phyloP scores from a whole-genome alignment of 1,284 basidiomycete genomes.

The Leccinum angustisporum region DNA sequence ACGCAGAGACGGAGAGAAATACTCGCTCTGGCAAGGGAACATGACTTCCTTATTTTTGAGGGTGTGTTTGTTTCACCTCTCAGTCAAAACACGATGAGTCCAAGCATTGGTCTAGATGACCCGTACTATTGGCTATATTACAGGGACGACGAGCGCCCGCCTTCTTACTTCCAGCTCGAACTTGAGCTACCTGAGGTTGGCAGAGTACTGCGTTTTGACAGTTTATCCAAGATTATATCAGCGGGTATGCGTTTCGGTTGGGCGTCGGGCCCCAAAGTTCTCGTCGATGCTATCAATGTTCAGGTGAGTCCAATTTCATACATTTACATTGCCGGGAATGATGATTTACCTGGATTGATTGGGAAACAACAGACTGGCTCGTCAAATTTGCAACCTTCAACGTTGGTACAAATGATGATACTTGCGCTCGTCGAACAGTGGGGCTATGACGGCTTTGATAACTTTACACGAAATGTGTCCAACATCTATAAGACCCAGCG shows the following conservation, averaged over 20 bases:
- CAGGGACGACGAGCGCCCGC: conserved; percentile 43
- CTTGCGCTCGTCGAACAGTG: conserved; percentile 69
- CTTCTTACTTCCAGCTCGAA: conserved; percentile 79
- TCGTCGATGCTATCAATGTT: conserved; percentile 73
- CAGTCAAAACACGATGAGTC: background rate
- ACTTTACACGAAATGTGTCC: conserved; percentile 68
- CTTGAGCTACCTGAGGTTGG: conserved; percentile 57
- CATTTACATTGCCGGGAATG: background rate
- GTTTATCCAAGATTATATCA: conserved; percentile 84
- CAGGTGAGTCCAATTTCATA: conserved; percentile 45
- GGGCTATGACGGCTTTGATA: conserved; percentile 73
- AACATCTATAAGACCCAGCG: conserved; percentile 76
- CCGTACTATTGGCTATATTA: conserved; percentile 49
- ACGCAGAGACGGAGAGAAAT: conserved; percentile 71
- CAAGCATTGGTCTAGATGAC: conserved; percentile 48
- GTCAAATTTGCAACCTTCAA: conserved; percentile 76
- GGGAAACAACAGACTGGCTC: conserved; percentile 49
- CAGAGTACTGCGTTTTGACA: conserved; percentile 79
- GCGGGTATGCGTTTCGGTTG: conserved; percentile 80
- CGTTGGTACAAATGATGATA: conserved; percentile 73
- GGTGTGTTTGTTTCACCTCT: conserved; percentile 26
- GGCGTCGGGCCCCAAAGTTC: conserved; percentile 68
- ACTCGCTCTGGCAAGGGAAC: conserved; percentile 66
- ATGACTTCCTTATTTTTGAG: conserved; percentile 81
- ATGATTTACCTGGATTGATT: background rate